Conservation (phyloP, 371 early-diverging fungal species). For the Zychaea mexicana region DNA sequence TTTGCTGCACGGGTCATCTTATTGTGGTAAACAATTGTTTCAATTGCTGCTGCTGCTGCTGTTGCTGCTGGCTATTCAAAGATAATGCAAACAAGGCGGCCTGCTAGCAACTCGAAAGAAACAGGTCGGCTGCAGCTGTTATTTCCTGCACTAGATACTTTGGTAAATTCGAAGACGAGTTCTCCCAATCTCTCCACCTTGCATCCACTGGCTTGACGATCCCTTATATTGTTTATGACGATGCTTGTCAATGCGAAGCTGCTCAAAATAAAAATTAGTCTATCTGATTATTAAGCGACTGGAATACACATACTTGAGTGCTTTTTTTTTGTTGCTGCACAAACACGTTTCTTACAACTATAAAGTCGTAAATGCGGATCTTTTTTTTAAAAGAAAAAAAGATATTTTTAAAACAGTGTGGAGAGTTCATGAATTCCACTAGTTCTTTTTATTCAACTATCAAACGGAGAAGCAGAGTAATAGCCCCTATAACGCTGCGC, state of each 20-base stretch:
- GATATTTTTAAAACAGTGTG: background rate
- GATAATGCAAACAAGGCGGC: too few species aligned
- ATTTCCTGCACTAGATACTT: too few species aligned
- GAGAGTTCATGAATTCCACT: background rate
- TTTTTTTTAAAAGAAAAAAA: background rate
- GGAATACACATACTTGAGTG: background rate
- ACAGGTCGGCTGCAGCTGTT: too few species aligned
- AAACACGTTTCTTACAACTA: slow-evolving; percentile 6
- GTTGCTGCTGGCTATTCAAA: too few species aligned
- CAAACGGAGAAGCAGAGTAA: too few species aligned
- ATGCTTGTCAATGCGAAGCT: background rate
- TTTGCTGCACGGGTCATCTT: background rate
- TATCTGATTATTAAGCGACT: background rate
- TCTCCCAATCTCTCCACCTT: too few species aligned
- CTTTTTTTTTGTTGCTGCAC: background rate
- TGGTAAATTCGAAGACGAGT: too few species aligned
- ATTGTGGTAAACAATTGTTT: background rate
- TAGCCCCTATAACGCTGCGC: too few species aligned
- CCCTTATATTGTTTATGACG: too few species aligned
- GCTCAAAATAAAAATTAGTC: background rate
- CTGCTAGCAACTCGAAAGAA: background rate
- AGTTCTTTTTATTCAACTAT: background rate
- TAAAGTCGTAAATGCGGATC: background rate
- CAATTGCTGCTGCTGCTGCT: too few species aligned
- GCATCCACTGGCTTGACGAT: too few species aligned